A percentile compares a stretch with the other conserved stretches of the same genome.
These are phyloP conservation scores for Achaetomium macrosporum DNA, from an alignment of 2,329 filamentous ascomycete species.

Conservation along the genomic window DNA sequence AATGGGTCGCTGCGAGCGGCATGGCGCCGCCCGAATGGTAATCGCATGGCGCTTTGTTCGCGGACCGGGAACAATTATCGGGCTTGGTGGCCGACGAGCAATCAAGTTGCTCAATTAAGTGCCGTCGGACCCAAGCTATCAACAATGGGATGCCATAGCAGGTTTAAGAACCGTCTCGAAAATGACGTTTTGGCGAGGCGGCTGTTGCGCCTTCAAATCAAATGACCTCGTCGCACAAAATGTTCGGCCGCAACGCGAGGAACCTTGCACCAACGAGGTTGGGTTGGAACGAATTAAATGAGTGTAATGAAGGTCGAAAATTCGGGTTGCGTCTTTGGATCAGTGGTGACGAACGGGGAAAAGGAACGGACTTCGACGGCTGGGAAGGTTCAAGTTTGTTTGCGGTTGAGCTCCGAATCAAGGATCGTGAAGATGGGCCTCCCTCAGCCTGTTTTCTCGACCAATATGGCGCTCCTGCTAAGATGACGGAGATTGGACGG, in stretches of 20 bases:
- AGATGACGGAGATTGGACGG: slow-evolving; percentile 17
- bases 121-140: slow-evolving; percentile 17
- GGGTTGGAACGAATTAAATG: slow-evolving; percentile 2
- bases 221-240: slow-evolving; percentile 21
- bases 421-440: slow-evolving; percentile 4
- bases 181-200: slow-evolving; percentile 5
- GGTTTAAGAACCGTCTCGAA: slow-evolving; percentile 1
- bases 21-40: slow-evolving; percentile 38
- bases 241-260: slow-evolving; percentile 10
- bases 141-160: slow-evolving; percentile 21
- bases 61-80: slow-evolving; percentile 3
- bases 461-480: slow-evolving; percentile 11
- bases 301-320: slow-evolving; percentile 4
- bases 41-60: slow-evolving; percentile 40
- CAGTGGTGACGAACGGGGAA: neutral
- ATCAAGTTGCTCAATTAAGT: slow-evolving; percentile 18
- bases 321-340: neutral
- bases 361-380: slow-evolving; percentile 5
- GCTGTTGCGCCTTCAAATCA: slow-evolving; percentile 9
- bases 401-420: neutral
- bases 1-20: slow-evolving; percentile 34
- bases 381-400: neutral
- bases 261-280: neutral
- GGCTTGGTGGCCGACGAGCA: slow-evolving; percentile 16
- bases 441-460: slow-evolving; percentile 15